Conservation (phyloP, 1,284 basidiomycete genomes). For the Hemileia vastatrix region DNA sequence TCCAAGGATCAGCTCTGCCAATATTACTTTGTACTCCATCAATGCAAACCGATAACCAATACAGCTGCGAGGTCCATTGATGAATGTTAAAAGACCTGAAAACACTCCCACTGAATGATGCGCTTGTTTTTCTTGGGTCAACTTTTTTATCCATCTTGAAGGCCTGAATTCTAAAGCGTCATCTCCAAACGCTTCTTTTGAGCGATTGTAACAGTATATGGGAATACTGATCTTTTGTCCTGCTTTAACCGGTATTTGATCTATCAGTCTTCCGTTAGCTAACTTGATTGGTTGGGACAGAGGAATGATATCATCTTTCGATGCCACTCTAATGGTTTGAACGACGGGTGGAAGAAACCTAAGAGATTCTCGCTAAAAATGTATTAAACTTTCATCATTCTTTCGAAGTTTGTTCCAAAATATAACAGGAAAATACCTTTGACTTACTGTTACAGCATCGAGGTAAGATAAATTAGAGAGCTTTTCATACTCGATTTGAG, state of each 20-base stretch:
- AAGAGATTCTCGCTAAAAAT: conserved; percentile 53
- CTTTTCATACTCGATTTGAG: conserved; percentile 49
- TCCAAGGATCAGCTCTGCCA: neutral
- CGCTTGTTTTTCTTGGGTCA: too few species aligned
- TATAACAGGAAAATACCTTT: too few species aligned
- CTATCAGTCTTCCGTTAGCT: conserved; percentile 45
- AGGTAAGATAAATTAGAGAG: conserved; percentile 61
- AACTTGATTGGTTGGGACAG: conserved; percentile 57
- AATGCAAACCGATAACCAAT: conserved; percentile 48
- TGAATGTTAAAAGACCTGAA: conserved; percentile 45
- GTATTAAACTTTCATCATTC: neutral
- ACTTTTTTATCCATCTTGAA: conserved; percentile 37
- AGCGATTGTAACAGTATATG: conserved; percentile 58
- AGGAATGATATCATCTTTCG: conserved; percentile 62
- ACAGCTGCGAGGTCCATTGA: conserved; percentile 48
- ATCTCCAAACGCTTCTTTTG: conserved; percentile 56
- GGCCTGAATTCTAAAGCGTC: conserved; percentile 60
- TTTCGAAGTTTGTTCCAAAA: neutral
- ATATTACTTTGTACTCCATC: conserved; percentile 43
- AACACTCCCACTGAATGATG: too few species aligned
- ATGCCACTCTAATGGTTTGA: conserved; percentile 59
- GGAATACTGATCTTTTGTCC: conserved; percentile 57
- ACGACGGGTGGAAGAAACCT: conserved; percentile 48
- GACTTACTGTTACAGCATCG: conserved; percentile 57
- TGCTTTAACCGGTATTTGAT: conserved; percentile 48